Evolutionary conservation across 305 asterid genomes (phyloP), one percentile per base, ranked within the genome.

Genomic region (Solanum hybrid): DNA sequence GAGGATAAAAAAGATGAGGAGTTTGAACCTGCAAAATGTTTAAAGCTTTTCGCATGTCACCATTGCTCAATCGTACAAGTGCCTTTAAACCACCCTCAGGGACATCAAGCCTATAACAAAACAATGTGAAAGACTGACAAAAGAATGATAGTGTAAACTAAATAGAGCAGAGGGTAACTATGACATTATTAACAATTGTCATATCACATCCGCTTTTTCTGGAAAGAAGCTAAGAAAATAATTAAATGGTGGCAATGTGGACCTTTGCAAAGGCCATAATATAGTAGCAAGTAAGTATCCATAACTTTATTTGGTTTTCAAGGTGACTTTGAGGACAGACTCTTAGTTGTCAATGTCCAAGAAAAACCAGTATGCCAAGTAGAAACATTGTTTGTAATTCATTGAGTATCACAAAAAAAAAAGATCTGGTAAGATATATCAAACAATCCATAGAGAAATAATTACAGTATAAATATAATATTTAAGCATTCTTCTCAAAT

Each of bases 21-120:
- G 88, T 67, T 87, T 40, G 82, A 81, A 97, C 99, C 98, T 97
- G 99, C 93, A 97, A 93, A 92, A 96, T 97, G 92, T 97, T 97
- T 93, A 97, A 92, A 90, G 98, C 98, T 91, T 97, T 97, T 90
- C 99, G 95, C 99, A 97, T 97, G 93, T 97, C 99, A 90, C 99
- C 99, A 91, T 93, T 95, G 92, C 98, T 91, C 86, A 97, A 98
- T 89, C 96, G 95, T 87, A 96, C 97, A 91, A 97, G 98, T 85
- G 98, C 99, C 93, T 92, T 96, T 92, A 97, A 79, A 85, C 99
- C 99, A 93, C 90, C 89, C 89, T 97, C 99, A 86, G 97, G 94
- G 81, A 97, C 99, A 93, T 96, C 97, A 86, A 97, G 97, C 93
- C 99, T 97, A 94, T 39, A 93, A 20, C 87, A 81, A 78, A 88